Evolutionary conservation across 306 rosid species (phyloP).

Genomic region (Lathyrus oleraceus): DNA sequence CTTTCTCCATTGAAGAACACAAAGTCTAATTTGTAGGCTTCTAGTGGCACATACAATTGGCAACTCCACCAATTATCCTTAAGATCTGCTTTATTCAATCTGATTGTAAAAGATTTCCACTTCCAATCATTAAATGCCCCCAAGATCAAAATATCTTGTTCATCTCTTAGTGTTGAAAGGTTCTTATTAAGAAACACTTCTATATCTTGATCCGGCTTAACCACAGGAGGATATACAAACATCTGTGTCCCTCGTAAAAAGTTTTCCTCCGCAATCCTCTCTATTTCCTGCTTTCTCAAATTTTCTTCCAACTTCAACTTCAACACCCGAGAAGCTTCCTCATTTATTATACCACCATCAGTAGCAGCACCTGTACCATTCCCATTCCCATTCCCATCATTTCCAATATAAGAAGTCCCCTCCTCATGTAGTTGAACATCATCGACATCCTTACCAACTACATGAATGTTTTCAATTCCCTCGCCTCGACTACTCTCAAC

Average conservation of each 20-base stretch:
- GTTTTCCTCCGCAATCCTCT: constrained; percentile 64
- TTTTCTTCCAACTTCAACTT: constrained; percentile 66
- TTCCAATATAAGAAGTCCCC: constrained; percentile 39
- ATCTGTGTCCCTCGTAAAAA: constrained; percentile 56
- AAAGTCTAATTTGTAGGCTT: constrained; percentile 82
- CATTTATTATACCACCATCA: constrained; percentile 41
- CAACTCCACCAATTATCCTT: constrained; percentile 96
- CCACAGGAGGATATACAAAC: constrained; percentile 76
- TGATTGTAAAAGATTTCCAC: constrained; percentile 75
- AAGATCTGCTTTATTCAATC: constrained; percentile 56
- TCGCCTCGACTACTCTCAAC: neutral
- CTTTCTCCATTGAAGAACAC: constrained; percentile 91
- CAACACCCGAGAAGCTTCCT: constrained; percentile 50
- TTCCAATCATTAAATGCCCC: constrained; percentile 93
- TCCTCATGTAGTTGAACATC: neutral
- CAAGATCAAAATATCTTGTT: constrained; percentile 68
- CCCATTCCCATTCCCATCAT: constrained; percentile 38
- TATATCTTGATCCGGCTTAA: constrained; percentile 79
- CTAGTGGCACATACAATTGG: constrained; percentile 70
- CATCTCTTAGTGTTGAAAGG: constrained; percentile 65
- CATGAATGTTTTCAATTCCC: constrained; percentile 41
- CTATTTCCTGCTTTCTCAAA: constrained; percentile 55
- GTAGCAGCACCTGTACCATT: constrained; percentile 32
- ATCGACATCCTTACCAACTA: constrained; percentile 42
- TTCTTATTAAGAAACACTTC: constrained; percentile 68